phyloP scores from a whole-genome alignment of 257 asterid species.

The Datura wrightii region DNA sequence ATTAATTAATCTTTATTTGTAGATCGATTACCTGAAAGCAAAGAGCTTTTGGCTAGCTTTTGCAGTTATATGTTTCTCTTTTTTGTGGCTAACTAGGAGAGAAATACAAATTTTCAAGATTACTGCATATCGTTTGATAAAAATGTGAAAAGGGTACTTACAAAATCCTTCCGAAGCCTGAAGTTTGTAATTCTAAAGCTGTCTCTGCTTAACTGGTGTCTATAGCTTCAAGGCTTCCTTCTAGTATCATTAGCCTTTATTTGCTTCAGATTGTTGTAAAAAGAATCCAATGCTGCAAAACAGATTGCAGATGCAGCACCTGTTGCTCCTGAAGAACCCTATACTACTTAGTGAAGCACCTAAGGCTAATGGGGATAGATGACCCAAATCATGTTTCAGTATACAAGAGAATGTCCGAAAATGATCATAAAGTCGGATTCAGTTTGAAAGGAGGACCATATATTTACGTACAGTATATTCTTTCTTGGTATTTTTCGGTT shows the following conservation, averaged over 20 bases:
- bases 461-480: background rate
- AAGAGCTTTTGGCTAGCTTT: background rate
- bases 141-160: background rate
- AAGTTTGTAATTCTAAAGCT: background rate
- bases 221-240: background rate
- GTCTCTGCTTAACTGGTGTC: background rate
- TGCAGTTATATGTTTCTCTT: background rate
- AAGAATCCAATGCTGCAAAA: background rate
- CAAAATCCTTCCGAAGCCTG: background rate
- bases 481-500: background rate
- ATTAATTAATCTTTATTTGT: background rate
- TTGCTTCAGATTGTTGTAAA: background rate
- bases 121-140: background rate
- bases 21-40: background rate
- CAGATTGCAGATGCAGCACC: background rate
- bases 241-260: background rate
- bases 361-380: background rate
- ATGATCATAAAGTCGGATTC: background rate
- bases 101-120: background rate
- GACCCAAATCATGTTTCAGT: background rate
- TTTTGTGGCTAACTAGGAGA: conserved; percentile 14
- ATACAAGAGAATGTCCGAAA: background rate
- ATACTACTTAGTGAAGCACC: background rate
- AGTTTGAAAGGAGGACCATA: background rate
- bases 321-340: background rate